Evolutionary conservation across 2,329 filamentous ascomycete species (phyloP).

Genomic region (Fusarium sp.): DNA sequence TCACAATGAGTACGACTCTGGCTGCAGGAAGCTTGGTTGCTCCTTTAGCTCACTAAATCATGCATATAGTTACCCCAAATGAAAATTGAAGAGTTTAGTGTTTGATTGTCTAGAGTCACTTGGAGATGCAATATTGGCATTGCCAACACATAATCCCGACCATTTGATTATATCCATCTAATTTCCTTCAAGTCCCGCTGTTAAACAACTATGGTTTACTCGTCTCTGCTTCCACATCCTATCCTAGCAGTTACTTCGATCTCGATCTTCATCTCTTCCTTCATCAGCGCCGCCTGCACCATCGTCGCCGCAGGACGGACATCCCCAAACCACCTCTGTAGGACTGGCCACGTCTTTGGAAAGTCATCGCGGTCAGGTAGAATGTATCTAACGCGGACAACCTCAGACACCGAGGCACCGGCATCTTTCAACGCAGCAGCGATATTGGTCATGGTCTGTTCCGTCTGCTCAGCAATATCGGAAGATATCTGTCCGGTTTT

Average conservation of each 20-base stretch:
- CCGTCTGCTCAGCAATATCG: slow-evolving; percentile 59
- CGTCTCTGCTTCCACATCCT: slow-evolving; percentile 32
- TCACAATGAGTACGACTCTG: slow-evolving; percentile 70
- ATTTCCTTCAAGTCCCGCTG: not conserved
- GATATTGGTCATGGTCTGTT: slow-evolving; percentile 62
- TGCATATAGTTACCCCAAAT: not conserved
- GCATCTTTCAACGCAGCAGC: slow-evolving; percentile 57
- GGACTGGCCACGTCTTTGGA: slow-evolving; percentile 60
- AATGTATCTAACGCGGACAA: slow-evolving; percentile 65
- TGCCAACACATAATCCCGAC: not conserved
- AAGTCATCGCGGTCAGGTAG: slow-evolving; percentile 61
- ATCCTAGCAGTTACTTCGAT: slow-evolving; percentile 57
- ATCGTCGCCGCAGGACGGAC: slow-evolving; percentile 66
- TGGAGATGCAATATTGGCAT: not conserved
- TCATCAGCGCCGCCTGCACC: slow-evolving; percentile 62
- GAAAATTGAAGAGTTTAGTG: not conserved
- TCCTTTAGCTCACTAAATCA: slow-evolving; percentile 42
- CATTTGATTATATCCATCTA: not conserved
- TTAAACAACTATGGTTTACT: not conserved
- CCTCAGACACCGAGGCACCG: slow-evolving; percentile 56
- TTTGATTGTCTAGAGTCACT: too few relatives aligned
- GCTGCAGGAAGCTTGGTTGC: slow-evolving; percentile 56
- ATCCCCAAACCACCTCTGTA: slow-evolving; percentile 61
- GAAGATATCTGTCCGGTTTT: slow-evolving; percentile 57
- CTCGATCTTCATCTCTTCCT: slow-evolving; percentile 60